Conservation (phyloP, 352 stramenopile genomes). For the Globisporangium iwayamae region DNA sequence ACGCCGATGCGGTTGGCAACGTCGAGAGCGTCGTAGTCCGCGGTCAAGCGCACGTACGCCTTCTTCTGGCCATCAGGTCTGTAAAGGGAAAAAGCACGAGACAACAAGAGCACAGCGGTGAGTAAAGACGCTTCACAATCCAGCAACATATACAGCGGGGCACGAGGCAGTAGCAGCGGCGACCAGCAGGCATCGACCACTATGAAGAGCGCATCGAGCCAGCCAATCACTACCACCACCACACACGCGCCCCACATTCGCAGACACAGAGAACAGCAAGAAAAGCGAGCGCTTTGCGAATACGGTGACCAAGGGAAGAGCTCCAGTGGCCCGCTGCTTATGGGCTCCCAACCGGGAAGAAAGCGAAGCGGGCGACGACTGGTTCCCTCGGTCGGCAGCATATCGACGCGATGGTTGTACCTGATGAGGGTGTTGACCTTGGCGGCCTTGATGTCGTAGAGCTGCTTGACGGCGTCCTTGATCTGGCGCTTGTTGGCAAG, state of each 20-base stretch:
- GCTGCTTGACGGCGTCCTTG: conserved; percentile 98
- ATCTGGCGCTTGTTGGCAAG: conserved; percentile 99
- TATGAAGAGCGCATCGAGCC: conserved; percentile 7
- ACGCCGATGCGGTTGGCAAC: conserved; percentile 99
- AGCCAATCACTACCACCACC: background rate
- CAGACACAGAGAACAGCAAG: conserved; percentile 4
- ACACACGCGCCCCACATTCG: background rate
- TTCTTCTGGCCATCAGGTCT: conserved; percentile 99
- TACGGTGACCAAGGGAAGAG: conserved; percentile 6
- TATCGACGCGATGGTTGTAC: conserved; percentile 88
- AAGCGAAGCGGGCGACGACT: conserved; percentile 4
- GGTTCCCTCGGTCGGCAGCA: conserved; percentile 26
- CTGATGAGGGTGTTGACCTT: conserved; percentile 99
- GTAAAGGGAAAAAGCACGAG: conserved; percentile 33
- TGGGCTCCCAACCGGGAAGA: conserved; percentile 14
- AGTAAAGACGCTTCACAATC: conserved; percentile 17
- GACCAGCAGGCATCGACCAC: background rate
- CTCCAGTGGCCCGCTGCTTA: conserved; percentile 9
- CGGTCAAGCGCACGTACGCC: conserved; percentile 98
- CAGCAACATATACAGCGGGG: conserved; percentile 12
- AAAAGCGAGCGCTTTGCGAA: conserved; percentile 11
- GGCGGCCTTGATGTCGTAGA: conserved; percentile 99
- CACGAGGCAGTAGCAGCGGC: conserved; percentile 26
- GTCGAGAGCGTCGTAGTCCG: conserved; percentile 99
- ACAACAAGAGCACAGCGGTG: conserved; percentile 24